Base-by-base conservation (phyloP, 208 protist genomes). In the Trypanosoma grayi region DNA sequence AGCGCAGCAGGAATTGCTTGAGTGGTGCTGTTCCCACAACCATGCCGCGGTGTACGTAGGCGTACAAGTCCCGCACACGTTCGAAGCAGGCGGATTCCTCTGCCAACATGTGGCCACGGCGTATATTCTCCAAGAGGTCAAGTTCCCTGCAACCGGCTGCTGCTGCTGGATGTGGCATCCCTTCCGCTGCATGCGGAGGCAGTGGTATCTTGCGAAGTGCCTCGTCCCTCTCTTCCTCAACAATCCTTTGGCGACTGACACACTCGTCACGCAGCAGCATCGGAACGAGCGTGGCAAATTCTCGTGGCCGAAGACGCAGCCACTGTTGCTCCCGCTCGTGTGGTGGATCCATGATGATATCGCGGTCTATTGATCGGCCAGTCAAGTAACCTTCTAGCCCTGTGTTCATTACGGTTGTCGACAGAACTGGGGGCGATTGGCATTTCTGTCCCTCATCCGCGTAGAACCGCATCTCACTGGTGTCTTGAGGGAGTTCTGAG, bases 191-290 rank as follows among this genome's bases (percentile, higher is more conserved):
- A 28, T 61, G 36, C 54, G 53, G 51, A 33, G 54, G 59, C 22
- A 62, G 58, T n/a, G 68, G 70, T 51, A 85, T 20, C 7, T 33
- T 62, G 22, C 52, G 54, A 4, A 86, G 50, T 3, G 77, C 77
- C 36, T 77, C 75, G 9, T 60, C 44, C 9, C 68, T 59, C 53
- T 82, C 79, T 44, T 58, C 62, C 28, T 69, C 66, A 30, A 76
- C 66, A 27, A 90, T 53, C 1, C 39, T 31, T 44, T 85, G 70
- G n/a, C 83, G 83, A 53, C 58, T 71, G 4, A 75, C 70, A 50
- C 79, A 82, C 57, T 90, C 83, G 25, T 85, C 72, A 13, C 77
- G 50, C 6, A 60, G 48, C 16, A 87, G 40, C 9, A 56, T 16
- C 10, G 67, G 11, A 11, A 74, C 13, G 63, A 65, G 70, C 1